Evolutionary conservation across 805 yeast species (phyloP).

Genomic region (Pichia pseudocactophila): DNA sequence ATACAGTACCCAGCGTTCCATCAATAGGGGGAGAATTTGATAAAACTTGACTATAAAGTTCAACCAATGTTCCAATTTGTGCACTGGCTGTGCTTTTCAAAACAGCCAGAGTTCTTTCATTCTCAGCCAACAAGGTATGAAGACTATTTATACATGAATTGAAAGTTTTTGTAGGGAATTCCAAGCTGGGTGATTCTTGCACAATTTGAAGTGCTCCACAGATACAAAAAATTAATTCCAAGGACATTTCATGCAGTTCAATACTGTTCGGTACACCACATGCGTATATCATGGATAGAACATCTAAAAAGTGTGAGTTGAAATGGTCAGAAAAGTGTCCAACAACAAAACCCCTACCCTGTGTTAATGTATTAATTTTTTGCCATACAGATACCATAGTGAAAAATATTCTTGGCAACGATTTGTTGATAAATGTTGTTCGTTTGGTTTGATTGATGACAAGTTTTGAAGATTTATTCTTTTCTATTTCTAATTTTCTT

Average conservation of each 20-base stretch:
- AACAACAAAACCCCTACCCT: constrained; percentile 32
- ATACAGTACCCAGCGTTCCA: not conserved
- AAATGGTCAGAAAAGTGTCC: constrained; percentile 49
- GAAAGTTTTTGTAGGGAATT: constrained; percentile 9
- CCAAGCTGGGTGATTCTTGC: not conserved
- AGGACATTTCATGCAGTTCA: constrained; percentile 47
- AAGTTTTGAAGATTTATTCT: constrained; percentile 3
- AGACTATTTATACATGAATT: constrained; percentile 9
- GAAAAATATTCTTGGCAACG: constrained; percentile 37
- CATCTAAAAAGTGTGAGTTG: constrained; percentile 49
- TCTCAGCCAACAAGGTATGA: constrained; percentile 3
- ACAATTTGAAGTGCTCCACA: constrained; percentile 9
- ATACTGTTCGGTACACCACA: constrained; percentile 48
- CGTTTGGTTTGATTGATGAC: constrained; percentile 11
- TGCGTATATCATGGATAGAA: constrained; percentile 47
- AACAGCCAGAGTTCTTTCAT: constrained; percentile 6
- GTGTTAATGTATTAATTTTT: constrained; percentile 27
- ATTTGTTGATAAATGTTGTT: constrained; percentile 31
- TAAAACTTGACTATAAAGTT: constrained; percentile 1
- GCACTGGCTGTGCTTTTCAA: not conserved
- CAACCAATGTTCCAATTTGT: not conserved
- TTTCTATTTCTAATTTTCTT: constrained; percentile 22
- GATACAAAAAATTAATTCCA: constrained; percentile 37
- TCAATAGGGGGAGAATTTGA: constrained; percentile 2
- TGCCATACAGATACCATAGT: constrained; percentile 46